These are phyloP conservation scores for Trematosphaeria pertusa DNA, from an alignment of 2,329 filamentous ascomycete species.

Conservation along the genomic window DNA sequence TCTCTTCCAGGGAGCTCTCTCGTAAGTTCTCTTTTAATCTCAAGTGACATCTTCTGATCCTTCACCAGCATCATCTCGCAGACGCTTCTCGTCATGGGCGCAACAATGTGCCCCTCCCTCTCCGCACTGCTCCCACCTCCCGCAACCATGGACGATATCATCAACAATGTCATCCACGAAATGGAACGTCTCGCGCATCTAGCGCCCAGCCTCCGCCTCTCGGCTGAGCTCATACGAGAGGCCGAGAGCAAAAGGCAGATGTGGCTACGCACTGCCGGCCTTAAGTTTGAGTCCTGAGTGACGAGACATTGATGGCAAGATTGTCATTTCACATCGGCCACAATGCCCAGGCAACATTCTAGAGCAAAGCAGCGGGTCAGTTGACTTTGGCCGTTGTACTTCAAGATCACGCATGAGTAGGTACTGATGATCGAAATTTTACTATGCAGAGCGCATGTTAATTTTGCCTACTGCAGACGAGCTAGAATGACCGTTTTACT, in stretches of 20 bases:
- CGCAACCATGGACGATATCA: constrained; percentile 72
- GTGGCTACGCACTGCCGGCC: constrained; percentile 55
- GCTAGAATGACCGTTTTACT: too few relatives aligned
- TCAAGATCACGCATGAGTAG: too few relatives aligned
- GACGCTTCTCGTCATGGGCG: constrained; percentile 82
- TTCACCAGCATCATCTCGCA: constrained; percentile 84
- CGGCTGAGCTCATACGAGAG: constrained; percentile 82
- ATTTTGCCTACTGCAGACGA: too few relatives aligned
- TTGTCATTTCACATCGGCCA: too few relatives aligned
- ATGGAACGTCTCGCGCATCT: constrained; percentile 76
- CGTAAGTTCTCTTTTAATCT: constrained; percentile 49
- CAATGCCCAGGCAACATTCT: too few relatives aligned
- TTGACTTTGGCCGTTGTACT: too few relatives aligned
- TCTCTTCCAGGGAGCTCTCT: constrained; percentile 81
- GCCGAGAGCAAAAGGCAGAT: constrained; percentile 73
- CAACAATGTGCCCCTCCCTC: constrained; percentile 78
- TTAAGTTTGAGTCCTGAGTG: constrained; percentile 46
- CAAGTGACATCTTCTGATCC: too few relatives aligned
- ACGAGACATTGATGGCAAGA: too few relatives aligned
- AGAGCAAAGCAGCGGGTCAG: too few relatives aligned
- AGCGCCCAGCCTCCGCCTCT: constrained; percentile 76
- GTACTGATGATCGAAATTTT: too few relatives aligned
- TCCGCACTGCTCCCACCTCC: constrained; percentile 67
- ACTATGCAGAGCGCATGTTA: too few relatives aligned
- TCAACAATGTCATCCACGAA: constrained; percentile 77